Percentiles rank a stretch among this genome's conserved stretches.
Conservation (phyloP, 73 alveolate genomes). For the Paramecium pentaurelia region DNA sequence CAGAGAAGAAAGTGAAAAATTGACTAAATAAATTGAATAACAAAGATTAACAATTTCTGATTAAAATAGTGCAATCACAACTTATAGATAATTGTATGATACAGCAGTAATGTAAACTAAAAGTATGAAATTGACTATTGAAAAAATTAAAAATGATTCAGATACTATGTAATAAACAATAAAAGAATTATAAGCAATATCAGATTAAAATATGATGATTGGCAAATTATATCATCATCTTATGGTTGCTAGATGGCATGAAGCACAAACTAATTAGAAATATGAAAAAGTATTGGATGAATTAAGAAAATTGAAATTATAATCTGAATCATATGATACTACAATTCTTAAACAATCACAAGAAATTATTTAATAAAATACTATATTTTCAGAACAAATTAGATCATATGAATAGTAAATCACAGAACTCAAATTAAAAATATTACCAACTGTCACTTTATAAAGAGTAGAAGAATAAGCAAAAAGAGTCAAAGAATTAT, state of each 20-base stretch:
- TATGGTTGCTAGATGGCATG: conserved; percentile 56
- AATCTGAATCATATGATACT: conserved; percentile 37
- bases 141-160: conserved; percentile 18
- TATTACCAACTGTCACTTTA: conserved; percentile 49
- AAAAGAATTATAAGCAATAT: conserved; percentile 48
- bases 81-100: conserved; percentile 42
- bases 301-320: background rate
- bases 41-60: background rate
- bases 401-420: conserved; percentile 15
- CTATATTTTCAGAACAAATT: conserved; percentile 23
- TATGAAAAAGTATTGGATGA: conserved; percentile 47
- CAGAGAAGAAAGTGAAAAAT: conserved; percentile 8
- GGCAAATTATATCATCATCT: conserved; percentile 59
- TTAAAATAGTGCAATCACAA: background rate
- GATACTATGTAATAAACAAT: conserved; percentile 42
- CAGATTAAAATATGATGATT: conserved; percentile 51
- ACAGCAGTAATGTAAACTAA: conserved; percentile 40
- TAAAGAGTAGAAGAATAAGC: conserved; percentile 56
- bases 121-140: conserved; percentile 37
- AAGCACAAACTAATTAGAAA: conserved; percentile 51
- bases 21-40: background rate
- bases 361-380: conserved; percentile 20
- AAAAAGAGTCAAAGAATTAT: conserved; percentile 51
- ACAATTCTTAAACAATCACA: conserved; percentile 7
- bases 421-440: conserved; percentile 51